Conservation (phyloP, 2,329 filamentous ascomycete genomes). For the Hymenoscyphus occultus region DNA sequence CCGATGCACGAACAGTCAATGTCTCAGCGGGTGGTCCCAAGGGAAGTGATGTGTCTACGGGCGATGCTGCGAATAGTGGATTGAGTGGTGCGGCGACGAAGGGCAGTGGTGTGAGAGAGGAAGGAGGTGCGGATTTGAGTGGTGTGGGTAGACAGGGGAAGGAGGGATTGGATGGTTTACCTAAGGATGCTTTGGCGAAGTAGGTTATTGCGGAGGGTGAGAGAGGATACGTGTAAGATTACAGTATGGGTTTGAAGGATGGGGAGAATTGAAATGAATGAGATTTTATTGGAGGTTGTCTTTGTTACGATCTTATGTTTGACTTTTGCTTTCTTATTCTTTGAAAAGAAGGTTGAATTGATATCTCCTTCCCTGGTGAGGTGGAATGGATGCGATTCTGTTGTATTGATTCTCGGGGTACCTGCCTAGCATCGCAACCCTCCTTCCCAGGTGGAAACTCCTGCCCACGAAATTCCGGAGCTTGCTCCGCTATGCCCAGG, state of each 20-base stretch:
- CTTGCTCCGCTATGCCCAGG: not conserved
- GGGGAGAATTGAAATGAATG: not conserved
- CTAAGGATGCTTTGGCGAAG: conserved; percentile 46
- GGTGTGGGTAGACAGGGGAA: conserved; percentile 60
- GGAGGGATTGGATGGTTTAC: conserved; percentile 53
- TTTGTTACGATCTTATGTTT: not conserved
- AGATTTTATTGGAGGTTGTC: not conserved
- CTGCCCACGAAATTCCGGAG: not conserved
- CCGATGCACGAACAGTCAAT: conserved; percentile 66
- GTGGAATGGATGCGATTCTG: too few relatives aligned
- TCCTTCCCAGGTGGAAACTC: too few relatives aligned
- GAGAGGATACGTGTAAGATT: not conserved
- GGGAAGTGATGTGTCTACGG: conserved; percentile 49
- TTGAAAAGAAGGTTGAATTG: too few relatives aligned
- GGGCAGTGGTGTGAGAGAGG: conserved; percentile 48
- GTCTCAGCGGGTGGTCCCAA: conserved; percentile 47
- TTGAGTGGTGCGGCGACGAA: conserved; percentile 59
- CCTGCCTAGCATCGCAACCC: too few relatives aligned
- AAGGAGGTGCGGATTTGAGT: conserved; percentile 53
- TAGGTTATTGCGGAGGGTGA: conserved; percentile 7
- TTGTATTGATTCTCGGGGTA: too few relatives aligned
- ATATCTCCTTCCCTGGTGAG: too few relatives aligned
- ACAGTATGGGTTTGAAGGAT: too few relatives aligned
- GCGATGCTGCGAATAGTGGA: conserved; percentile 47
- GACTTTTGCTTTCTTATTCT: too few relatives aligned